Evolutionary conservation across 1,139 yeast species (phyloP), one percentile per base, ranked within the genome.

Genomic region (Maudiozyma humilis): DNA sequence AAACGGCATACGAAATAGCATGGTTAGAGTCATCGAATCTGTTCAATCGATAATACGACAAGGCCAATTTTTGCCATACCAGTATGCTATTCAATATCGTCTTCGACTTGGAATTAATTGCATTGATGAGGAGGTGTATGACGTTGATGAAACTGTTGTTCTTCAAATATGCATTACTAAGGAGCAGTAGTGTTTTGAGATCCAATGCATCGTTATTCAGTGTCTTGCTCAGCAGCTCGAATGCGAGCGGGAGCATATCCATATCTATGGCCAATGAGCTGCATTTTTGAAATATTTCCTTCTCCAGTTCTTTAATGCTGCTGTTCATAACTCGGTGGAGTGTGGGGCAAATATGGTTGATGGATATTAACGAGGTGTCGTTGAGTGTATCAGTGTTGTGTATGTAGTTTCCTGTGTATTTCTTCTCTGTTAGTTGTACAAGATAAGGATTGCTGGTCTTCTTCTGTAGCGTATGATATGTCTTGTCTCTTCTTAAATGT

Each of bases 201-300:
- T 55, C 53, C 3, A 42, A 36, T 10, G 58, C 53, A 35, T 47
- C 44, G 37, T 44, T 46, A 3, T 47, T 44, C 20, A 53, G 40
- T 19, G 49, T 44, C 37, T 47, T 48, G 12, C 48, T 40, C 15
- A 51, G 41, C 25, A 51, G 33, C 6, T 50, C 47, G 36, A 47
- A 43, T 10, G 60, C 54, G 7, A 47, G 31, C 15, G 51, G 47
- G 27, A 47, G 35, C 20, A 44, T 39, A 32, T 47, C 43, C 57
- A 55, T 52, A 27, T 48, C 47, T 14, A 51, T 36, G 7, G 59
- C 57, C 37, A 55, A 36, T 23, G 48, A 42, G 31, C 59, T 50
- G 46, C 59, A 55, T 37, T 43, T 35, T 23, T 48, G 46, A 18
- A 47, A 44, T 17, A 50, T 44, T 39, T 49, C 56, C 23, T 41